Percentiles rank a stretch among this genome's conserved stretches.
phyloP scores from a whole-genome alignment of 1,139 yeast genomes.

The Yamadazyma atlantica region DNA sequence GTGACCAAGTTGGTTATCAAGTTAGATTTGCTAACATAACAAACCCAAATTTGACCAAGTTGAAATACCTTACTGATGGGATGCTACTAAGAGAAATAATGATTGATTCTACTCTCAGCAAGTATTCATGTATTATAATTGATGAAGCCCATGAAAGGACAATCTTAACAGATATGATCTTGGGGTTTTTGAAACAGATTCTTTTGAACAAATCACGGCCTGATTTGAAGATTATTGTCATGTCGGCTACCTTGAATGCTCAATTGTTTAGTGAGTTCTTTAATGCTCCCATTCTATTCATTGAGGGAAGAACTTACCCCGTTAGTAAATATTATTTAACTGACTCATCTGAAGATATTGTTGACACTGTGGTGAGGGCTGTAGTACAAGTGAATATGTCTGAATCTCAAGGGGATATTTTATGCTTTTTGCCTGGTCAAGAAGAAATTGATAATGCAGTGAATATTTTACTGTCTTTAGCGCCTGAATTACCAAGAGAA shows the following conservation, averaged over 20 bases:
- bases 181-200: constrained; percentile 82
- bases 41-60: constrained; percentile 46
- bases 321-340: constrained; percentile 70
- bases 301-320: constrained; percentile 88
- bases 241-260: constrained; percentile 98
- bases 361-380: constrained; percentile 73
- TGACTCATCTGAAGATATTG: constrained; percentile 67
- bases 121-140: constrained; percentile 75
- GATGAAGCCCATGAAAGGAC: constrained; percentile 99
- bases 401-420: constrained; percentile 83
- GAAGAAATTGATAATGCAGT: constrained; percentile 94
- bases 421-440: constrained; percentile 93
- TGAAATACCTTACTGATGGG: constrained; percentile 94
- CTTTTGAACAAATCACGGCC: constrained; percentile 48
- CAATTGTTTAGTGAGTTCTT: constrained; percentile 82
- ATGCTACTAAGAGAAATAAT: constrained; percentile 90
- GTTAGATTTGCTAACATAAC: constrained; percentile 68
- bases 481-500: constrained; percentile 67
- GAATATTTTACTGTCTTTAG: constrained; percentile 54
- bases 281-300: constrained; percentile 74
- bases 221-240: constrained; percentile 60
- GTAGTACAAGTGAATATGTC: constrained; percentile 76
- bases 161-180: constrained; percentile 79
- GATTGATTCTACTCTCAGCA: constrained; percentile 63
- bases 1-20: constrained; percentile 89